Evolutionary conservation across 2,329 filamentous ascomycete species (phyloP).

Genomic region (Raffaelea ambrosiae): DNA sequence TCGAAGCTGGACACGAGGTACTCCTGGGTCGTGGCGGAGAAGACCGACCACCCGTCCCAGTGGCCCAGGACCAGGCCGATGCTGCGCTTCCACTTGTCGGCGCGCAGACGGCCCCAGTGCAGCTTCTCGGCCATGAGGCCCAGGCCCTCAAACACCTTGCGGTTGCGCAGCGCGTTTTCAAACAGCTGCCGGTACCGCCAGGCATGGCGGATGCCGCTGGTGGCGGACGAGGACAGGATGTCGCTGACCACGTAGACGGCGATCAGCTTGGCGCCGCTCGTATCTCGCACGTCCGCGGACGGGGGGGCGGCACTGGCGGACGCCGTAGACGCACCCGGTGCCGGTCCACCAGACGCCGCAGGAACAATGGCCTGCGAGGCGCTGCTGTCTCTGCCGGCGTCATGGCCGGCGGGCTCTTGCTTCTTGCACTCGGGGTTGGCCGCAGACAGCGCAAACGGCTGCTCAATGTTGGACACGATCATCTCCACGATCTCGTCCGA

Average conservation of each 20-base stretch:
- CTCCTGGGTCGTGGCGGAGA: slow-evolving; percentile 66
- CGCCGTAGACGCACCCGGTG: no score
- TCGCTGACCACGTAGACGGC: slow-evolving; percentile 72
- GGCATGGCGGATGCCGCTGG: slow-evolving; percentile 69
- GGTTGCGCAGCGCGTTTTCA: slow-evolving; percentile 59
- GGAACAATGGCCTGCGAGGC: no score
- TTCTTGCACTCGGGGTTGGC: slow-evolving; percentile 53
- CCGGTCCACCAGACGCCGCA: no score
- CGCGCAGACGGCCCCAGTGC: slow-evolving; percentile 71
- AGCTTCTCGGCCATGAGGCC: slow-evolving; percentile 64
- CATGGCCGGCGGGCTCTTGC: slow-evolving; percentile 21
- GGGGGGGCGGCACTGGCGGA: no score
- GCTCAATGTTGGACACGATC: slow-evolving; percentile 72
- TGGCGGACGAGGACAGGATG: slow-evolving; percentile 68
- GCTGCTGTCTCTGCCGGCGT: slow-evolving; percentile 29
- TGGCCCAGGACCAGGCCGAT: slow-evolving; percentile 59
- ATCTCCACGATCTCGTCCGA: slow-evolving; percentile 88
- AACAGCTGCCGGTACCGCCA: slow-evolving; percentile 83
- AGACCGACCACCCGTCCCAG: slow-evolving; percentile 66
- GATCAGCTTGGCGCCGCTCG: slow-evolving; percentile 66
- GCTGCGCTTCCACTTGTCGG: slow-evolving; percentile 78
- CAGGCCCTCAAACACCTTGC: slow-evolving; percentile 65
- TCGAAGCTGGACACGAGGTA: slow-evolving; percentile 63
- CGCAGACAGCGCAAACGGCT: slow-evolving; percentile 63
- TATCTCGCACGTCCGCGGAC: slow-evolving; percentile 41